phyloP scores from a whole-genome alignment of 495 filamentous ascomycete genomes.

The Gamarada debralockiae region DNA sequence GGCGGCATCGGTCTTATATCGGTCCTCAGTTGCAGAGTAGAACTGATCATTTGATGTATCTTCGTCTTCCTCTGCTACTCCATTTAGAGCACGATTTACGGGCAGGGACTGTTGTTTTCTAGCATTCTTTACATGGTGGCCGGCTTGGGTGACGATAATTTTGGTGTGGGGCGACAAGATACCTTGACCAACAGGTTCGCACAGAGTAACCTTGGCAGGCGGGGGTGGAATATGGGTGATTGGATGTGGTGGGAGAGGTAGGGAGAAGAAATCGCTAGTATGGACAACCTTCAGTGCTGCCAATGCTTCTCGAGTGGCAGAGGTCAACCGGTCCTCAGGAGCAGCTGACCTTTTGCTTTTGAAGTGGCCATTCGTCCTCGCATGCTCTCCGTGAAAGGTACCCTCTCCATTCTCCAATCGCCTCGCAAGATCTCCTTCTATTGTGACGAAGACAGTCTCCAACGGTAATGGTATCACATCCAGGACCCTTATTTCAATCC shows the following conservation, averaged over 20 bases:
- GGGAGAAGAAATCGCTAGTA: conserved; percentile 74
- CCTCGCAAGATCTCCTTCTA: conserved; percentile 69
- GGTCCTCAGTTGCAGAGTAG: conserved; percentile 81
- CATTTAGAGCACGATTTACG: conserved; percentile 45
- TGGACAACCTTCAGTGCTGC: conserved; percentile 70
- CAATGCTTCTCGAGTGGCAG: conserved; percentile 75
- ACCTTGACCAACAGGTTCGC: conserved; percentile 79
- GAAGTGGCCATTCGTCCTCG: conserved; percentile 12
- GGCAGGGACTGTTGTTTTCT: conserved; percentile 37
- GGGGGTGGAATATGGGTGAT: conserved; percentile 81
- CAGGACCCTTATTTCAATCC: conserved; percentile 74
- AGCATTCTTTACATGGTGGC: conserved; percentile 33
- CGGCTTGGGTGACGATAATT: conserved; percentile 60
- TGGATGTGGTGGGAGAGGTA: conserved; percentile 81
- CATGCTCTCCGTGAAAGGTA: conserved; percentile 48
- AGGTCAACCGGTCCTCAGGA: conserved; percentile 63
- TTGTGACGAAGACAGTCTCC: conserved; percentile 78
- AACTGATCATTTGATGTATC: conserved; percentile 86
- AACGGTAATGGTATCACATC: conserved; percentile 77
- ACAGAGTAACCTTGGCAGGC: conserved; percentile 76
- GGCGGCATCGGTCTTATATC: conserved; percentile 39
- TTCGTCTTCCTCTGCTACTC: conserved; percentile 63
- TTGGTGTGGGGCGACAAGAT: conserved; percentile 64
- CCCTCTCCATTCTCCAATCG: conserved; percentile 54
- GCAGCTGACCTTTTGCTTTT: conserved; percentile 30